Conservation (phyloP, 192 early-diverging fungal genomes). For the Coemansia sp. region DNA sequence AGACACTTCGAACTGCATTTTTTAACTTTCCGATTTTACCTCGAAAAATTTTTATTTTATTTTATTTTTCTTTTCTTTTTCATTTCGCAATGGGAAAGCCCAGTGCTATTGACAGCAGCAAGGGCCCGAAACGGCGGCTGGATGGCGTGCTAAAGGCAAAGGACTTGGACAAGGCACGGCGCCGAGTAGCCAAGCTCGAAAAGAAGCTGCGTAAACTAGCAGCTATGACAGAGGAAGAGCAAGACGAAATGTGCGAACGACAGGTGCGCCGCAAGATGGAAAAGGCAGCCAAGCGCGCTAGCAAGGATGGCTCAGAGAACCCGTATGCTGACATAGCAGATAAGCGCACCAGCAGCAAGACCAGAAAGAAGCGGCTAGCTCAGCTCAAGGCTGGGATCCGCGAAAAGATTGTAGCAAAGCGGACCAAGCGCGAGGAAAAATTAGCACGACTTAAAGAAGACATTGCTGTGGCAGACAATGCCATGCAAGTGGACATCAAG, state of each 20-base stretch:
- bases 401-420: neutral
- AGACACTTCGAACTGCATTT: neutral
- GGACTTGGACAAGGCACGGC: neutral
- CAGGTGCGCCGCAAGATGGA: conserved; percentile 13
- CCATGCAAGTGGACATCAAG: neutral
- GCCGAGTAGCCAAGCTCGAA: neutral
- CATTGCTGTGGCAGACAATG: neutral
- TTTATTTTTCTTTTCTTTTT: neutral
- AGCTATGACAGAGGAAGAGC: conserved; percentile 5
- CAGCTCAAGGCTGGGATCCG: neutral
- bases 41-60: neutral
- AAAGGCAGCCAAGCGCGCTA: neutral
- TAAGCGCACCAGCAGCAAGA: neutral
- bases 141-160: conserved; percentile 3
- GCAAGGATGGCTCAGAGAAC: conserved; percentile 4
- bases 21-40: neutral
- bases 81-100: neutral
- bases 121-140: neutral
- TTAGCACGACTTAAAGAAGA: neutral
- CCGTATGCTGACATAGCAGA: neutral
- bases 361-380: neutral
- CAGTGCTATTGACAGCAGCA: neutral
- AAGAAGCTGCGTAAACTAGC: conserved; percentile 6
- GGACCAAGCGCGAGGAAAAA: neutral
- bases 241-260: neutral